phyloP scores from a whole-genome alignment of 1,139 yeast genomes.

The Pichia sp. region DNA sequence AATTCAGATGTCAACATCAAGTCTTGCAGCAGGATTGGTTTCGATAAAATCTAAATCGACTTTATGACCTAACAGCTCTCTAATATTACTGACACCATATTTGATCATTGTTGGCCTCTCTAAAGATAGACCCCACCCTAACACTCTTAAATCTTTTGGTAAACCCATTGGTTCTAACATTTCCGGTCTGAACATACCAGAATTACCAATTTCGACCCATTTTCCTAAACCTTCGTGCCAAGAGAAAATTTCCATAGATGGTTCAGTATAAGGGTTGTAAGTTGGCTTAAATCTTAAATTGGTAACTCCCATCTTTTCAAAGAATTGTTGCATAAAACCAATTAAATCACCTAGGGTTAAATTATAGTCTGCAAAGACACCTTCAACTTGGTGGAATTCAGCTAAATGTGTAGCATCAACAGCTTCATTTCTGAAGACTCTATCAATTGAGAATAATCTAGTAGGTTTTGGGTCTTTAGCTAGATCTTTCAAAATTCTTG shows the following conservation, averaged over 20 bases:
- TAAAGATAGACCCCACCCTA: constrained; percentile 95
- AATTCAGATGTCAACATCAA: constrained; percentile 59
- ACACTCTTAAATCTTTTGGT: constrained; percentile 87
- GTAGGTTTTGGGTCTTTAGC: constrained; percentile 89
- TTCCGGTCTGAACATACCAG: constrained; percentile 99
- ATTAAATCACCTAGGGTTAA: constrained; percentile 92
- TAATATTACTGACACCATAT: constrained; percentile 89
- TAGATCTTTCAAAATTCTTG: constrained; percentile 77
- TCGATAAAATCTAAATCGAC: constrained; percentile 90
- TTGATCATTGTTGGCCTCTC: constrained; percentile 99
- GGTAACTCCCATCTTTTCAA: constrained; percentile 94
- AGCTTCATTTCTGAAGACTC: constrained; percentile 99
- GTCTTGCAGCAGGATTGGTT: constrained; percentile 94
- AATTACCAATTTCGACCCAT: constrained; percentile 99
- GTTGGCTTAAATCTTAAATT: constrained; percentile 96
- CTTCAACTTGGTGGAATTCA: constrained; percentile 99
- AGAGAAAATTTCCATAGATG: constrained; percentile 94
- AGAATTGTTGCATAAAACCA: constrained; percentile 97
- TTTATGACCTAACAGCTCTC: constrained; percentile 93
- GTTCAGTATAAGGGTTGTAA: constrained; percentile 98
- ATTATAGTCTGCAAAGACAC: constrained; percentile 95
- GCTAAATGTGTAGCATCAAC: constrained; percentile 99
- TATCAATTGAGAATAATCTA: constrained; percentile 90
- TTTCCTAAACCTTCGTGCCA: constrained; percentile 91
- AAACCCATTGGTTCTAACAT: constrained; percentile 98